Percentiles rank a stretch among this genome's conserved stretches.
These are phyloP conservation scores for Pichia terricola DNA, from an alignment of 1,139 yeast species.

Conservation along the genomic window DNA sequence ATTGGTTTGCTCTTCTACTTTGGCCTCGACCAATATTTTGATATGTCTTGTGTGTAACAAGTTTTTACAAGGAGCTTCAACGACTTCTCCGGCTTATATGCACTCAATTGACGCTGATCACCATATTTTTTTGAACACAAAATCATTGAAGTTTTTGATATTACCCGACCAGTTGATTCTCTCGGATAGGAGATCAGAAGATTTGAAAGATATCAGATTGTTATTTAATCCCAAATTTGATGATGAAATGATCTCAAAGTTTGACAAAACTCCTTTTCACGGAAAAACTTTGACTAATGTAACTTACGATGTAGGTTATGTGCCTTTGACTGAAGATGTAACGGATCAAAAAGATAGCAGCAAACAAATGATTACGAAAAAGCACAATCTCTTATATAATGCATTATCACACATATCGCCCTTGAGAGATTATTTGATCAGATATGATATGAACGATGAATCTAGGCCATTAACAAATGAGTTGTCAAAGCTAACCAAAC, in stretches of 20 bases:
- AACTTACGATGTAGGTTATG: conserved; percentile 49
- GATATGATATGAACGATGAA: conserved; percentile 19
- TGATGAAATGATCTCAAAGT: conserved; percentile 24
- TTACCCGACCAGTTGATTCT: conserved; percentile 54
- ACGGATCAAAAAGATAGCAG: neutral
- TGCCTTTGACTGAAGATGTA: conserved; percentile 46
- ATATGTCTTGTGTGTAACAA: conserved; percentile 70
- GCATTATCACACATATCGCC: conserved; percentile 44
- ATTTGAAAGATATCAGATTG: conserved; percentile 43
- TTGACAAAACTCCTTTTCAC: conserved; percentile 22
- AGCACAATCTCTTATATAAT: conserved; percentile 44
- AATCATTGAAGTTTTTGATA: conserved; percentile 38
- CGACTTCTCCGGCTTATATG: conserved; percentile 53
- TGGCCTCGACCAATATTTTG: conserved; percentile 53
- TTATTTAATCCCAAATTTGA: conserved; percentile 46
- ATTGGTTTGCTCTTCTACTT: conserved; percentile 53
- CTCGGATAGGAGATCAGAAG: conserved; percentile 19
- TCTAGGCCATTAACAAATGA: conserved; percentile 19
- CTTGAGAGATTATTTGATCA: conserved; percentile 42
- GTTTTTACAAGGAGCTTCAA: conserved; percentile 60
- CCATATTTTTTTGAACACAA: conserved; percentile 52
- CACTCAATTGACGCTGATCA: conserved; percentile 59
- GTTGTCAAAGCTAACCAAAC: conserved; percentile 36
- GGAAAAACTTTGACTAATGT: conserved; percentile 35
- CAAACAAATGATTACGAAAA: conserved; percentile 20